phyloP scores from a whole-genome alignment of 257 asterid genomes.

The Dorcoceras hygrometricum region DNA sequence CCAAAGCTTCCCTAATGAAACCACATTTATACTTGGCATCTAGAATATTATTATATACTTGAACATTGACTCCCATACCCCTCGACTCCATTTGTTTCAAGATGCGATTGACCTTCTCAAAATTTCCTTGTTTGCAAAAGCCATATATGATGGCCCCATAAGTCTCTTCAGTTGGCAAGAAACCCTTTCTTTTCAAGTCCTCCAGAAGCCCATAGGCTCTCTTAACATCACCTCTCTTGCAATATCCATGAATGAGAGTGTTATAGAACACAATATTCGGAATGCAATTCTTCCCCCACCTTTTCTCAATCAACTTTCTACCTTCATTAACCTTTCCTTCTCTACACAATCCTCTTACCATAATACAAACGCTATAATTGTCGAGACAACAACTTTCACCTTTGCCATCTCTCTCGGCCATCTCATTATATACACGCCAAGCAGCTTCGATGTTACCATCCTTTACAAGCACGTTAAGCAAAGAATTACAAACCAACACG shows the following conservation, averaged over 20 bases:
- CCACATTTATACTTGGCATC: conserved; percentile 62
- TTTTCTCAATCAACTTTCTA: conserved; percentile 60
- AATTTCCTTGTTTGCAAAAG: conserved; percentile 62
- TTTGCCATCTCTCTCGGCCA: conserved; percentile 44
- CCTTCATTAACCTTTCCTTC: conserved; percentile 76
- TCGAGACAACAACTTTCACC: conserved; percentile 42
- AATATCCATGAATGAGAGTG: conserved; percentile 76
- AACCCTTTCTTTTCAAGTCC: conserved; percentile 71
- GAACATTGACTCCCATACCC: conserved; percentile 47
- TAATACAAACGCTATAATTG: conserved; percentile 71
- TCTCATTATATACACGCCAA: conserved; percentile 51
- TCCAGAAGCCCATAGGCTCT: conserved; percentile 50
- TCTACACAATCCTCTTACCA: conserved; percentile 76
- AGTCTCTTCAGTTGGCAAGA: conserved; percentile 70
- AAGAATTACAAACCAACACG: conserved; percentile 64
- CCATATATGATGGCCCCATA: conserved; percentile 77
- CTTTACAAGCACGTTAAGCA: conserved; percentile 69
- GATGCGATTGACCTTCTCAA: conserved; percentile 52
- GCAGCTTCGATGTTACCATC: conserved; percentile 53
- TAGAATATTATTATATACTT: conserved; percentile 55
- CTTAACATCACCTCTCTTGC: conserved; percentile 61
- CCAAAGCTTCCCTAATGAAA: conserved; percentile 46
- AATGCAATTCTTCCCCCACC: conserved; percentile 80
- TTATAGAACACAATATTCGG: conserved; percentile 79
- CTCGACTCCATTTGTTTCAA: conserved; percentile 62